phyloP scores from a whole-genome alignment of 2,329 filamentous ascomycete species.

The Ophiostoma ulmi region DNA sequence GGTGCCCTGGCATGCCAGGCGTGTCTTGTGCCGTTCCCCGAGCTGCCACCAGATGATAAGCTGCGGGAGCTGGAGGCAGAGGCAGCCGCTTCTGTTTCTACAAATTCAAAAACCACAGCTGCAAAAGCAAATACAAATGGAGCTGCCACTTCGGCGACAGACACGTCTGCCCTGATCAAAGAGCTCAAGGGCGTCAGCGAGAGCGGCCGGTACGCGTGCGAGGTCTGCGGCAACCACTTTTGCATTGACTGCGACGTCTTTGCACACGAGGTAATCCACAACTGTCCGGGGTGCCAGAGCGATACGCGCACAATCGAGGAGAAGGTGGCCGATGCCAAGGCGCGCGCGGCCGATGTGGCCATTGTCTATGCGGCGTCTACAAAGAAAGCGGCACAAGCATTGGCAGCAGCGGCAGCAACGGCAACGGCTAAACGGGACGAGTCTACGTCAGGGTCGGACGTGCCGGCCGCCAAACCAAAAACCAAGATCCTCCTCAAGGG shows the following conservation, averaged over 20 bases:
- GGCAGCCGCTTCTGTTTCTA: conserved; percentile 21
- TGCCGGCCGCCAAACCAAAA: conserved; percentile 13
- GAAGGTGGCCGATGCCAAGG: conserved; percentile 7
- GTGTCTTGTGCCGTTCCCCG: conserved; percentile 70
- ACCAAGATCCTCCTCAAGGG: conserved; percentile 21
- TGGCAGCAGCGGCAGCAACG: background rate
- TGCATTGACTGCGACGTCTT: conserved; percentile 98
- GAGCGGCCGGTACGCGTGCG: conserved; percentile 82
- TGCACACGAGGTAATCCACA: conserved; percentile 89
- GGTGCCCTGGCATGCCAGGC: conserved; percentile 61
- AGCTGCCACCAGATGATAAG: conserved; percentile 31
- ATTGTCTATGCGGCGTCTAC: background rate
- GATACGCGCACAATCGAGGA: conserved; percentile 35
- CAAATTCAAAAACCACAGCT: conserved; percentile 25
- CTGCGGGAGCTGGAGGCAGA: conserved; percentile 20
- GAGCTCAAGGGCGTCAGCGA: conserved; percentile 66
- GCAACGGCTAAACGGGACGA: background rate
- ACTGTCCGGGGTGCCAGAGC: conserved; percentile 84
- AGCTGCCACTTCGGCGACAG: background rate
- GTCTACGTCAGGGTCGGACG: background rate
- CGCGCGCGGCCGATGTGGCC: conserved; percentile 12
- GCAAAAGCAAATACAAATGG: background rate
- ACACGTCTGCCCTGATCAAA: conserved; percentile 25
- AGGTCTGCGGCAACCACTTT: conserved; percentile 83
- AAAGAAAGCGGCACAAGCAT: background rate